Base-by-base conservation (phyloP, 108 stramenopile species). In the Poteriospumella lacustris region DNA sequence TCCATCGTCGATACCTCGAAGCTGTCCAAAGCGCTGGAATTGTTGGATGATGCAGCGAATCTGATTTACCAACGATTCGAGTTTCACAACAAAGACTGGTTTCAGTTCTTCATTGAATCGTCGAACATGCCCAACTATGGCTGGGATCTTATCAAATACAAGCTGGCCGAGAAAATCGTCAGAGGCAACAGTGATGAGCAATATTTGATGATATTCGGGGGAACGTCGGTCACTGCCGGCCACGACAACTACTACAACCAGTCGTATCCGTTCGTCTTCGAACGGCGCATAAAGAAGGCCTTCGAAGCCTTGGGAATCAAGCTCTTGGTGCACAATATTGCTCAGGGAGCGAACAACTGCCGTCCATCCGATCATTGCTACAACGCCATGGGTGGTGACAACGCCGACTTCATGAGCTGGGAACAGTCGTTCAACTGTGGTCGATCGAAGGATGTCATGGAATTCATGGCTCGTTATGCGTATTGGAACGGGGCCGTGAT, bases 201-300 rank as follows among this genome's bases (percentile, higher is more conserved):
- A 26, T 78, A 62, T 33, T 29, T 62, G 38, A 78, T 78, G 68
- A 44, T 60, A 5, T 78, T 78, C 38, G 70, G 59, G 15, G 78
- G 78, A 19, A 68, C 69, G 0, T 69, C 68, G 19, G 78, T 78
- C 42, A 78, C 78, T 28, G 78, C 78, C 15, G 78, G 78, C 19
- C 78, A 78, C 1, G 78, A 78, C 44, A 78, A 78, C 29, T 78
- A 44, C 44, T 78, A 62, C 68, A 0, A 68, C n/a, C 42, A 78
- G 29, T 43, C 68, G 31, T 78, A 78, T 68, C 78, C 78, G 0
- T 62, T 78, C 29, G 78, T 78, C 29, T 42, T 78, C 24, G 68
- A 69, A 69, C 58, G 29, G 36, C 24, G 43, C 28, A 38, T 78
- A 26, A 43, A 0, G 1, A 42, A 39, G 1, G 0, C 44, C 24